phyloP scores from a whole-genome alignment of 805 yeast genomes.

The Pichia scutulata region DNA sequence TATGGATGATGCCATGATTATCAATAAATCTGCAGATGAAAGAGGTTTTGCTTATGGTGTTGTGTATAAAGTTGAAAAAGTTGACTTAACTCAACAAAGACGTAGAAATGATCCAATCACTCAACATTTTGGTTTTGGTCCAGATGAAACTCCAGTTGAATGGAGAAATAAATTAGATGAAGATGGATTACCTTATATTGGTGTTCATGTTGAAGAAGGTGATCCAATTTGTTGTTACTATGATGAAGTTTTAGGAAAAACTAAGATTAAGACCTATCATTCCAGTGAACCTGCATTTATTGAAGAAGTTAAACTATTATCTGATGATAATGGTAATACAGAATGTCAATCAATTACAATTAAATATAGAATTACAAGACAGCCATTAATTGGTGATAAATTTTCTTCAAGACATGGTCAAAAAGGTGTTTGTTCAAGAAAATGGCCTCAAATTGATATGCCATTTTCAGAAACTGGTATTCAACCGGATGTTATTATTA shows the following conservation, averaged over 20 bases:
- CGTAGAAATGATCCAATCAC: constrained; percentile 91
- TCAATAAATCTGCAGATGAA: constrained; percentile 95
- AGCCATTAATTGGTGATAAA: constrained; percentile 95
- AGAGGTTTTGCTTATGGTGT: constrained; percentile 98
- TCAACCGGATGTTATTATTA: constrained; percentile 94
- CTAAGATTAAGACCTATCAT: constrained; percentile 88
- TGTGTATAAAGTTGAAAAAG: constrained; percentile 88
- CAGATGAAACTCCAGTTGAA: constrained; percentile 82
- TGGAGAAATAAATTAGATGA: constrained; percentile 86
- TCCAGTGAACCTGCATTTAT: constrained; percentile 91
- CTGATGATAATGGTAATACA: constrained; percentile 69
- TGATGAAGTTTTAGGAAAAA: constrained; percentile 86
- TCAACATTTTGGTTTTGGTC: constrained; percentile 91
- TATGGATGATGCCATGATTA: constrained; percentile 99
- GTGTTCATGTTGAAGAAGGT: constrained; percentile 84
- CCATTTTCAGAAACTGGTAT: constrained; percentile 96
- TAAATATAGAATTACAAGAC: constrained; percentile 84
- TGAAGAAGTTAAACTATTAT: constrained; percentile 88
- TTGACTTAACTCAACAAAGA: constrained; percentile 70
- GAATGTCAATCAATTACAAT: constrained; percentile 83
- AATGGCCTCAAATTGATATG: constrained; percentile 96
- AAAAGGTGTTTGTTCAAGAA: constrained; percentile 96
- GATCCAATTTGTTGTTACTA: constrained; percentile 91
- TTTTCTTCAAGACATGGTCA: constrained; percentile 97
- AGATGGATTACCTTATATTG: constrained; percentile 90